These are phyloP conservation scores for Cordyceps tenuipes DNA, from an alignment of 2,329 filamentous ascomycete species.

Conservation along the genomic window DNA sequence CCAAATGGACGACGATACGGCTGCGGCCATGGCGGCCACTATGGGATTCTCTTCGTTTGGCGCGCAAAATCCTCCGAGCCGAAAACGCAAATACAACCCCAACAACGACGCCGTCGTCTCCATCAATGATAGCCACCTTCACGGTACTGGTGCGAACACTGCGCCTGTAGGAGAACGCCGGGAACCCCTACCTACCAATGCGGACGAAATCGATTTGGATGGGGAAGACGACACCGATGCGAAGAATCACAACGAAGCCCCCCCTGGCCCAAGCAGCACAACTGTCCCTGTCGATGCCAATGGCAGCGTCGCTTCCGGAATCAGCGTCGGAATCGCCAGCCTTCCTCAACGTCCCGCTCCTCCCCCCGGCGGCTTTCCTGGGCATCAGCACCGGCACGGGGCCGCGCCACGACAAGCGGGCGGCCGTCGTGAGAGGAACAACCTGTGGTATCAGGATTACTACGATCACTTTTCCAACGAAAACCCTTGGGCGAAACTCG, in stretches of 20 bases:
- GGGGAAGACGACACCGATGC: slow-evolving; percentile 21
- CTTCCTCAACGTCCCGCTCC: slow-evolving; percentile 26
- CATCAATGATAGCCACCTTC: slow-evolving; percentile 20
- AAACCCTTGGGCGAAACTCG: slow-evolving; percentile 61
- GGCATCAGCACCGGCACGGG: slow-evolving; percentile 20
- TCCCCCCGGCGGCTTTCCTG: slow-evolving; percentile 8
- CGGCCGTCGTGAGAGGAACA: slow-evolving; percentile 9
- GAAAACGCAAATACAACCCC: slow-evolving; percentile 61
- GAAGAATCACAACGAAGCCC: neutral
- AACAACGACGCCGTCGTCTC: slow-evolving; percentile 37
- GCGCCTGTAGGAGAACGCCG: slow-evolving; percentile 24
- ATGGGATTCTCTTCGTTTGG: slow-evolving; percentile 73
- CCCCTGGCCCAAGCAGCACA: neutral
- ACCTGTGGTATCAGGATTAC: slow-evolving; percentile 56
- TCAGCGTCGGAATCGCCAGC: slow-evolving; percentile 25
- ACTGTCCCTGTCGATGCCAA: neutral
- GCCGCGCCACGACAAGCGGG: slow-evolving; percentile 11
- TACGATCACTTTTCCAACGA: slow-evolving; percentile 62
- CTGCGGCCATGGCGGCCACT: slow-evolving; percentile 52
- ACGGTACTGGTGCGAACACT: slow-evolving; percentile 29
- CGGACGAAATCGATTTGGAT: slow-evolving; percentile 39
- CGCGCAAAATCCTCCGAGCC: slow-evolving; percentile 40
- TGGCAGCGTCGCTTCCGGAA: slow-evolving; percentile 18
- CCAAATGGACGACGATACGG: slow-evolving; percentile 19
- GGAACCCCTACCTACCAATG: slow-evolving; percentile 22